Evolutionary conservation across 768 basidiomycete genomes (phyloP).

Genomic region (Hypsizygus marmoreus): DNA sequence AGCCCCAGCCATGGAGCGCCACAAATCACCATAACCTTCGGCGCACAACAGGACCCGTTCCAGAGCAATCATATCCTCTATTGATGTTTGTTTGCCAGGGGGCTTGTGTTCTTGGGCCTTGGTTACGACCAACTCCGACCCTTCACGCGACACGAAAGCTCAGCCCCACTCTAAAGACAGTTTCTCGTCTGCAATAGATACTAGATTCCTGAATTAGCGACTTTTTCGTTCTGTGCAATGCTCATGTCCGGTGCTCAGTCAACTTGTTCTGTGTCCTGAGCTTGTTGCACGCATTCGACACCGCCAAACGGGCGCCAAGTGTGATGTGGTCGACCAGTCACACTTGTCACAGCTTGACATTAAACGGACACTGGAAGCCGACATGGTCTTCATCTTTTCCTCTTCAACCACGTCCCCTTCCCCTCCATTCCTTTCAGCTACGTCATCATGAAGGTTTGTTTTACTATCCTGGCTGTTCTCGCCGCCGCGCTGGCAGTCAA

Average conservation of each 20-base stretch:
- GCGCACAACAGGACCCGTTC: no score
- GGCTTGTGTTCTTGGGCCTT: no score
- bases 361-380: constrained; percentile 9
- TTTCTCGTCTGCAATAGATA: no score
- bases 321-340: constrained; percentile 4
- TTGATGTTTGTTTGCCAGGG: constrained; percentile 1
- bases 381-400: constrained; percentile 11
- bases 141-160: no score
- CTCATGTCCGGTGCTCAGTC: no score
- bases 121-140: no score
- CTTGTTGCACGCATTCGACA: no score
- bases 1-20: no score
- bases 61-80: neutral
- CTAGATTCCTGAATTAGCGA: neutral
- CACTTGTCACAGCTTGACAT: constrained; percentile 18
- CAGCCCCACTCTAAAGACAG: no score
- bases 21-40: no score
- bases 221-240: neutral
- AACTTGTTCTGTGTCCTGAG: no score
- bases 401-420: constrained; percentile 11
- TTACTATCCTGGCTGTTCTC: constrained; percentile 39
- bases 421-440: constrained; percentile 19
- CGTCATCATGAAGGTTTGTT: constrained; percentile 44
- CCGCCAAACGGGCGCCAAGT: constrained; percentile 1
- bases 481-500: constrained; percentile 34